Percentiles rank a stretch among this genome's conserved stretches.
These are phyloP conservation scores for Pseudevernia furfuracea DNA, from an alignment of 495 filamentous ascomycete species.

Conservation along the genomic window DNA sequence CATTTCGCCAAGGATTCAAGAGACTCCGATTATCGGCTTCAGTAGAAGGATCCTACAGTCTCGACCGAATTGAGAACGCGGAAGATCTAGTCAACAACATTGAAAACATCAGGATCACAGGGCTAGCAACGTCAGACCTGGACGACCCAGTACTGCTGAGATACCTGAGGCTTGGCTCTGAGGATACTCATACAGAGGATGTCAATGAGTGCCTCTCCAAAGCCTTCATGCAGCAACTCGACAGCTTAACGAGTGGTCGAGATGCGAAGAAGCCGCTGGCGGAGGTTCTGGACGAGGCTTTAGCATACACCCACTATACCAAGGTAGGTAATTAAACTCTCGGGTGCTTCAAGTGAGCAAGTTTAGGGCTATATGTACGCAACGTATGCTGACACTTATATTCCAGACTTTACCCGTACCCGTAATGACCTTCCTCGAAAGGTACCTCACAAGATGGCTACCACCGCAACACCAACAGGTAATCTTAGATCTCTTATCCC, in stretches of 20 bases:
- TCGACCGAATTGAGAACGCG: slow-evolving; percentile 72
- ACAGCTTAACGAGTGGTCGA: slow-evolving; percentile 41
- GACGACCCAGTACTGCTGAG: slow-evolving; percentile 73
- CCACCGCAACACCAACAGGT: slow-evolving; percentile 51
- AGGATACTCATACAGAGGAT: slow-evolving; percentile 47
- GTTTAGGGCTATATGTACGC: neutral
- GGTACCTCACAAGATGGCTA: slow-evolving; percentile 61
- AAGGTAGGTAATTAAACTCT: slow-evolving; percentile 46
- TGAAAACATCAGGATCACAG: slow-evolving; percentile 49
- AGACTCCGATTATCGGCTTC: slow-evolving; percentile 36
- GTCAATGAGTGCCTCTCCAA: slow-evolving; percentile 59
- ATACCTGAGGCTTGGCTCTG: slow-evolving; percentile 56
- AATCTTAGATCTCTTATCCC: slow-evolving; percentile 59
- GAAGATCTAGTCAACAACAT: slow-evolving; percentile 66
- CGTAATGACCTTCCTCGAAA: slow-evolving; percentile 53
- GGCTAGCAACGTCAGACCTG: slow-evolving; percentile 47
- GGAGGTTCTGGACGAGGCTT: slow-evolving; percentile 46
- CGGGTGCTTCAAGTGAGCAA: neutral
- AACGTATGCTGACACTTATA: slow-evolving; percentile 16
- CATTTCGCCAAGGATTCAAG: slow-evolving; percentile 41
- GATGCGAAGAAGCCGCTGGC: slow-evolving; percentile 39
- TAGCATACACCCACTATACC: slow-evolving; percentile 51
- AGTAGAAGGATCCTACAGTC: slow-evolving; percentile 50
- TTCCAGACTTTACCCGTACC: slow-evolving; percentile 53
- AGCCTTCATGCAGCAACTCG: slow-evolving; percentile 52